Percentiles rank a stretch among this genome's conserved stretches.
Conservation (phyloP, 345 rosid species). For the Eucalyptus caleyi region DNA sequence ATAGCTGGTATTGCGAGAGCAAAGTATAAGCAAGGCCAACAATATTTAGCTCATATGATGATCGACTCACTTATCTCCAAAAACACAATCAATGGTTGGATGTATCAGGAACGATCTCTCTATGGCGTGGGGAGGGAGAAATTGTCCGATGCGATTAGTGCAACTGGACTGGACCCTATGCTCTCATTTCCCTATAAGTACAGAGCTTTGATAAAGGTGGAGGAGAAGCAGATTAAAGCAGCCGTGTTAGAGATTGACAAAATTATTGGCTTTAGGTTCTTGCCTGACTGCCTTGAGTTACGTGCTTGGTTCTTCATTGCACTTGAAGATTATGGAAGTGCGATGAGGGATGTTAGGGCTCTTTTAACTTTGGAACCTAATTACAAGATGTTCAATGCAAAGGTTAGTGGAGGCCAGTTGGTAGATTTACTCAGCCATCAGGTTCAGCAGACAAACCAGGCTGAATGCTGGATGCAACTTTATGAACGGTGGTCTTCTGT, state of each 20-base stretch:
- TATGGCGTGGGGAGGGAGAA: constrained; percentile 54
- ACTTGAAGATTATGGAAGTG: constrained; percentile 52
- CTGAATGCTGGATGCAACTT: constrained; percentile 86
- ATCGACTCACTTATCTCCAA: constrained; percentile 47
- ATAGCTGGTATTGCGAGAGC: constrained; percentile 74
- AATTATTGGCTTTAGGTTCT: constrained; percentile 56
- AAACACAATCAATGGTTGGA: constrained; percentile 78
- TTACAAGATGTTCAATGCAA: constrained; percentile 50
- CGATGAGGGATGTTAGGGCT: constrained; percentile 64
- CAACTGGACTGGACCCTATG: constrained; percentile 81
- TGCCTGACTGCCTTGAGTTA: constrained; percentile 71
- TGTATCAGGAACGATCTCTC: constrained; percentile 83
- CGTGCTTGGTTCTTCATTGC: constrained; percentile 77
- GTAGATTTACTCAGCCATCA: constrained; percentile 38
- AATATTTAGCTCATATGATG: constrained; percentile 53
- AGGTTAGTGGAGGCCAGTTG: constrained; percentile 38
- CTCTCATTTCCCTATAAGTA: constrained; percentile 71
- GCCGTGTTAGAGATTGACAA: constrained; percentile 66
- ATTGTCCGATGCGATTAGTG: constrained; percentile 43
- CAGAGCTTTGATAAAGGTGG: constrained; percentile 52
- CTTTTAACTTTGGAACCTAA: constrained; percentile 63
- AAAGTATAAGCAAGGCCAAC: constrained; percentile 64
- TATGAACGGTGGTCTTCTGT: constrained; percentile 89
- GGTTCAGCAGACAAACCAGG: constrained; percentile 38
- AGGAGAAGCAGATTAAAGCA: constrained; percentile 46